Conservation (phyloP, 768 basidiomycete species). For the Tubosaeta brunneosetosa region DNA sequence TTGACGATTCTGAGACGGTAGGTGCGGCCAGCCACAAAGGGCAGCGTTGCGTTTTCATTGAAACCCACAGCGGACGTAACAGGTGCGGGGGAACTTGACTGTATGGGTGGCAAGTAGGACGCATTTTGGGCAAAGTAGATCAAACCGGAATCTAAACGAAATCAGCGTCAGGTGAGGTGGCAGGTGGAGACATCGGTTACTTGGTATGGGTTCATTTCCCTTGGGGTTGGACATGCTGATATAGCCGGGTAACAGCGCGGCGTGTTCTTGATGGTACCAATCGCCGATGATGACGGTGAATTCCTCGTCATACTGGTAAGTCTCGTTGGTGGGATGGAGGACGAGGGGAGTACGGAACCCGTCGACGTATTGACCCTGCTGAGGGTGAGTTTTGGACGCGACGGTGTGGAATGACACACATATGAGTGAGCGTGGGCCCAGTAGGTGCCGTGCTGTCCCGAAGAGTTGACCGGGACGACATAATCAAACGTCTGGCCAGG, state of each 20-base stretch:
- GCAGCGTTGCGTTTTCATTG: slow-evolving; percentile 81
- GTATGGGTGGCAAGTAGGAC: slow-evolving; percentile 59
- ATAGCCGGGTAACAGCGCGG: slow-evolving; percentile 58
- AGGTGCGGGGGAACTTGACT: slow-evolving; percentile 42
- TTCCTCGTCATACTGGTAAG: slow-evolving; percentile 81
- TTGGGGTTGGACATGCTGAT: slow-evolving; percentile 70
- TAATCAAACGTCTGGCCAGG: slow-evolving; percentile 69
- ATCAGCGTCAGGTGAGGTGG: neutral
- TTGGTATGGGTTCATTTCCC: slow-evolving; percentile 87
- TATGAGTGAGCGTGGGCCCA: slow-evolving; percentile 73
- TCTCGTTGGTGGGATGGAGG: slow-evolving; percentile 64
- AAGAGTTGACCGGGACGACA: slow-evolving; percentile 61
- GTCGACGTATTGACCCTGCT: slow-evolving; percentile 85
- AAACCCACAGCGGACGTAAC: slow-evolving; percentile 65
- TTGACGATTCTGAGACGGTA: slow-evolving; percentile 89
- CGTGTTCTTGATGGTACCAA: slow-evolving; percentile 87
- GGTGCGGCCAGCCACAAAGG: slow-evolving; percentile 80
- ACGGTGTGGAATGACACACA: slow-evolving; percentile 11
- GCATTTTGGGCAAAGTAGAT: slow-evolving; percentile 81
- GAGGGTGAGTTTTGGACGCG: neutral
- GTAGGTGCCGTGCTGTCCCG: slow-evolving; percentile 74
- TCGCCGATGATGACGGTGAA: slow-evolving; percentile 83
- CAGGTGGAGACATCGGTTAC: slow-evolving; percentile 30
- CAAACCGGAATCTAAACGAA: slow-evolving; percentile 58
- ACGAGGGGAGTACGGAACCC: slow-evolving; percentile 86